phyloP scores from a whole-genome alignment of 78 protist species.

The Polysphondylium violaceum region DNA sequence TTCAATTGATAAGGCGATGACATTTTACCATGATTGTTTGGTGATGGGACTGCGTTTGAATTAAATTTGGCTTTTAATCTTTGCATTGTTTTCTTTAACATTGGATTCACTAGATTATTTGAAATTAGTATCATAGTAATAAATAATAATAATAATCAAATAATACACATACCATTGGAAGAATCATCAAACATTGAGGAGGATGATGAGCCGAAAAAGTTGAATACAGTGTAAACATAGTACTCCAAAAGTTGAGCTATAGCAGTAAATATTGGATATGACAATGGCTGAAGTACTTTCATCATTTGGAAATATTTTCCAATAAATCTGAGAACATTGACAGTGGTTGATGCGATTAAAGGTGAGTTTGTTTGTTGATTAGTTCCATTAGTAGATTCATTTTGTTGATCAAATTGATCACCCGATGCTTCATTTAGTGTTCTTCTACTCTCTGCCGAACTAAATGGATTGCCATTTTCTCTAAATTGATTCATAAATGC shows the following conservation, averaged over 20 bases:
- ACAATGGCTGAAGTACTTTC: constrained; percentile 61
- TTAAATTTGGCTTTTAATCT: constrained; percentile 52
- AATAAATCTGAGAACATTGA: constrained; percentile 70
- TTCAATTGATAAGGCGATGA: constrained; percentile 33
- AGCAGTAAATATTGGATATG: constrained; percentile 74
- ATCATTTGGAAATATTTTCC: constrained; percentile 83
- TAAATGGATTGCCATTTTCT: constrained; percentile 68
- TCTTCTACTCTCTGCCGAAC: constrained; percentile 18
- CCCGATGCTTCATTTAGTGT: constrained; percentile 43
- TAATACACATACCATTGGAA: neutral
- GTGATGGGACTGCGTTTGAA: constrained; percentile 24
- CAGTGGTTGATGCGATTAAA: constrained; percentile 62
- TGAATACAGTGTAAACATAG: constrained; percentile 67
- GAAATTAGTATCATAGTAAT: neutral
- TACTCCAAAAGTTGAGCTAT: constrained; percentile 76
- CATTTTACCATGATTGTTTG: constrained; percentile 36
- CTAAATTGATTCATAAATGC: constrained; percentile 46
- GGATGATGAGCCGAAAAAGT: constrained; percentile 49
- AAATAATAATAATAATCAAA: neutral
- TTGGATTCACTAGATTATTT: constrained; percentile 23
- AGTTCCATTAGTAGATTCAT: neutral
- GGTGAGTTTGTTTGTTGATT: constrained; percentile 5
- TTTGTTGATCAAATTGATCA: neutral
- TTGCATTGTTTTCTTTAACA: constrained; percentile 60
- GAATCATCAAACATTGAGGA: constrained; percentile 13